Percentiles rank a stretch among this genome's conserved stretches.
Evolutionary conservation across 148 eudicot genomes (phyloP).

Genomic region (Cornus controversa): DNA sequence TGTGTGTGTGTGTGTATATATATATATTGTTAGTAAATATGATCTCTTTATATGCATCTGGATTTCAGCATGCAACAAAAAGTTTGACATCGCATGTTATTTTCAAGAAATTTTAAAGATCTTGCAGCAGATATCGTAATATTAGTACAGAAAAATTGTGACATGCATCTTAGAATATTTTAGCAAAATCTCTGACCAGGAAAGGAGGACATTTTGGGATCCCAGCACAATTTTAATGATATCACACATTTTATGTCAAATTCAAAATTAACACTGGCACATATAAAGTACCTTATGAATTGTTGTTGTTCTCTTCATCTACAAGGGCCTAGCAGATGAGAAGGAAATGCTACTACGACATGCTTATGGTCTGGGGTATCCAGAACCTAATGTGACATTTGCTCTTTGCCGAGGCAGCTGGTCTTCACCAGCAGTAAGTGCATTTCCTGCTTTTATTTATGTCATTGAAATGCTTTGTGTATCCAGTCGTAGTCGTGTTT

Average conservation of each 20-base stretch:
- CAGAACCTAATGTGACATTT: slow-evolving; percentile 91
- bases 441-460: background rate
- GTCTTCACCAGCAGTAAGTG: slow-evolving; percentile 95
- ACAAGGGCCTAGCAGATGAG: slow-evolving; percentile 57
- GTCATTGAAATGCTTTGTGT: background rate
- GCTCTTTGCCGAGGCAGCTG: slow-evolving; percentile 90
- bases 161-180: background rate
- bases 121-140: background rate
- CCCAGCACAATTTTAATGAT: background rate
- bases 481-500: background rate
- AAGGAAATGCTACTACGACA: slow-evolving; percentile 68
- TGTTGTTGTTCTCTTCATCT: background rate
- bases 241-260: background rate
- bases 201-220: background rate
- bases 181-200: background rate
- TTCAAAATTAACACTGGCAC: background rate
- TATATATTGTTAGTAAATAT: background rate
- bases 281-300: background rate
- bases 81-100: background rate
- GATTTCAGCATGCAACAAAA: background rate
- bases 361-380: slow-evolving; percentile 77
- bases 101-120: background rate
- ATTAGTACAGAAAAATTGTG: background rate
- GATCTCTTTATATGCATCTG: background rate
- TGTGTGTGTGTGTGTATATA: background rate